Evolutionary conservation across 495 filamentous ascomycete genomes (phyloP), one percentile per base, ranked within the genome.

Genomic region (Tuber umbilicatum): DNA sequence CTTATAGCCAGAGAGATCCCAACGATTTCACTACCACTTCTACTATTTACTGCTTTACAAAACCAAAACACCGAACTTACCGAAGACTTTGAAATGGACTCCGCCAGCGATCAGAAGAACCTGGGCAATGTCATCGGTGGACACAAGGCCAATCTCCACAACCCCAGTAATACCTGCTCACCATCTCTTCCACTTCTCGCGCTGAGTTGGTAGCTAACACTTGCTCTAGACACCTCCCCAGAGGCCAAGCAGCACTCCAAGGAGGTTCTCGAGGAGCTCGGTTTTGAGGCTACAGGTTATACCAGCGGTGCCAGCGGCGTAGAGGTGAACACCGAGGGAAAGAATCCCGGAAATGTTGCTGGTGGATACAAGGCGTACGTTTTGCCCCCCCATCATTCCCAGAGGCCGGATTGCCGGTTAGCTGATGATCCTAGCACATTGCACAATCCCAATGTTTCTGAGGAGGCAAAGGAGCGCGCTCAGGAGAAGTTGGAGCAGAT

Each of bases 81-180:
- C 41, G 17, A 68, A 60, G 50, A 19, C 23, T 64, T 21, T 7
- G 71, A 10, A 79, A 79, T 79, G 77, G 76, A 78, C 50, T 39
- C 77, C 43, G 39, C 69, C n/a, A 67, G 16, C 64, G 77, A 79
- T 23, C 72, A 74, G 27, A 80, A 80, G 70, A 74, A 84, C 74
- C 73, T 77, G 45, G 84, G 85, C 68, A 86, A 86, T 72, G 81
- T 86, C 64, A 79, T 85, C 68, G 83, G 86, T 70, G 86, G 85
- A 55, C 85, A 87, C 83, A 87, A 86, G 79, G 85, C 86, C 39
- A 86, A 84, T 69, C 76, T 87, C 60, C 82, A 81, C 78, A 86
- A 87, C 70, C 85, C 85, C 43, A 81, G 85, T 87, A 69, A 50
- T 82, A 74, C 27, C 42, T 73, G 19, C 41, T 23, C 10, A n/a